These are phyloP conservation scores for Cercospora zeae-maydis DNA, from an alignment of 2,329 filamentous ascomycete species.

Conservation along the genomic window DNA sequence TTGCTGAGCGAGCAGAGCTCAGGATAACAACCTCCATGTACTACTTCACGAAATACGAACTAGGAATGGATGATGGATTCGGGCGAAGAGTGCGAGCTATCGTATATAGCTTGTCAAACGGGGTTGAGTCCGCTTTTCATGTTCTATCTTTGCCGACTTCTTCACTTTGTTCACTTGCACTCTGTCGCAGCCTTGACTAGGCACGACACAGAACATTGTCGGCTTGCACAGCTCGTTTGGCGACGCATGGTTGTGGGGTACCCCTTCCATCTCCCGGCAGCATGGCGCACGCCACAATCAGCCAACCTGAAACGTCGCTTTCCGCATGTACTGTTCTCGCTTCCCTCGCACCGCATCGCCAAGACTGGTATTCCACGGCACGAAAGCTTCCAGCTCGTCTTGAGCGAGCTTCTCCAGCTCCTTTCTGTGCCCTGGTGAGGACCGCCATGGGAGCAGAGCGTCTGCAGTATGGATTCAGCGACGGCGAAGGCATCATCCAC, in stretches of 20 bases:
- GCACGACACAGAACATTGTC: background rate
- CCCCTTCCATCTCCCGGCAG: background rate
- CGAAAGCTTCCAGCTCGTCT: background rate
- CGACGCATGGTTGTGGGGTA: background rate
- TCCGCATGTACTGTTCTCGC: background rate
- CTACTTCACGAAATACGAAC: background rate
- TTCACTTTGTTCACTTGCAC: background rate
- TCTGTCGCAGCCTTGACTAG: background rate
- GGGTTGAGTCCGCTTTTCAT: background rate
- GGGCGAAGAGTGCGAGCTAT: no score
- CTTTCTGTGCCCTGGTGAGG: background rate
- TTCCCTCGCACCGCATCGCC: background rate
- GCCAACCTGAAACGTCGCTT: background rate
- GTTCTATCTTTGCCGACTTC: background rate
- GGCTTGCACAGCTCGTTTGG: background rate
- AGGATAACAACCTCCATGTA: background rate
- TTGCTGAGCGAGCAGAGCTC: background rate
- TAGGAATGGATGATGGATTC: no score
- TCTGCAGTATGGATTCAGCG: background rate
- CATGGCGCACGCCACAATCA: background rate
- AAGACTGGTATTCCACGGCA: background rate
- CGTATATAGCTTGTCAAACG: background rate
- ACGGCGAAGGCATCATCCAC: background rate
- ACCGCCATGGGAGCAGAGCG: background rate
- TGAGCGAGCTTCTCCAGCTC: background rate